phyloP scores from a whole-genome alignment of 2,329 filamentous ascomycete genomes.

The Sclerotinia glacialis region DNA sequence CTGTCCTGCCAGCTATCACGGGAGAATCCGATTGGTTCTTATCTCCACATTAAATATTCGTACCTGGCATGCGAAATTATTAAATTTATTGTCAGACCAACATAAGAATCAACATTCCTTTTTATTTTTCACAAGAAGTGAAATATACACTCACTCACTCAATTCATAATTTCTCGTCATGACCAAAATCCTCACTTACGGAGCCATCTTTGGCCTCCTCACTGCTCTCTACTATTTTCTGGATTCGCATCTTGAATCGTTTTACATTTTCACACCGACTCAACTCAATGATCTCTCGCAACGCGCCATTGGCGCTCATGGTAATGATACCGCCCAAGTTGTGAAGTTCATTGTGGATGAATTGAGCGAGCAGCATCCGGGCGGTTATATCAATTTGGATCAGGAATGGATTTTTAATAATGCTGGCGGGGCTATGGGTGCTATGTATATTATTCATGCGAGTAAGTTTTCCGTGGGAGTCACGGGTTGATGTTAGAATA shows the following conservation, averaged over 20 bases:
- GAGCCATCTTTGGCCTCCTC: constrained; percentile 54
- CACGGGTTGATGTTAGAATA: constrained; percentile 10
- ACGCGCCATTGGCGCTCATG: constrained; percentile 64
- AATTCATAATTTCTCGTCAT: constrained; percentile 10
- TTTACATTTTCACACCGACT: constrained; percentile 73
- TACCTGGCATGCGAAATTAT: constrained; percentile 6
- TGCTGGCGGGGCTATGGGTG: constrained; percentile 86
- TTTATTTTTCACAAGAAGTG: constrained; percentile 3
- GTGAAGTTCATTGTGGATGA: constrained; percentile 68
- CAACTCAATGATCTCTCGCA: constrained; percentile 67
- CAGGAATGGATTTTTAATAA: constrained; percentile 94
- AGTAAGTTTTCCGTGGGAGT: constrained; percentile 51
- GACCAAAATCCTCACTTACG: constrained; percentile 43
- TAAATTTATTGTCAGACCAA: constrained; percentile 13
- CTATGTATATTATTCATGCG: constrained; percentile 86
- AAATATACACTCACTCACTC: not conserved
- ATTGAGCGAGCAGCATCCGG: constrained; percentile 52
- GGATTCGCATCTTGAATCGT: constrained; percentile 51
- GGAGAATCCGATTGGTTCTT: constrained; percentile 6
- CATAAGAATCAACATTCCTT: not conserved
- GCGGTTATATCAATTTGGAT: constrained; percentile 60
- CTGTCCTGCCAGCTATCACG: not conserved
- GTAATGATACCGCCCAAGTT: constrained; percentile 69
- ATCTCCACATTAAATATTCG: constrained; percentile 1
- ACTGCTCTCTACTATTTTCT: constrained; percentile 53